These are phyloP conservation scores for Hypoxylon cercidicola DNA, from an alignment of 495 filamentous ascomycete genomes.

Conservation along the genomic window DNA sequence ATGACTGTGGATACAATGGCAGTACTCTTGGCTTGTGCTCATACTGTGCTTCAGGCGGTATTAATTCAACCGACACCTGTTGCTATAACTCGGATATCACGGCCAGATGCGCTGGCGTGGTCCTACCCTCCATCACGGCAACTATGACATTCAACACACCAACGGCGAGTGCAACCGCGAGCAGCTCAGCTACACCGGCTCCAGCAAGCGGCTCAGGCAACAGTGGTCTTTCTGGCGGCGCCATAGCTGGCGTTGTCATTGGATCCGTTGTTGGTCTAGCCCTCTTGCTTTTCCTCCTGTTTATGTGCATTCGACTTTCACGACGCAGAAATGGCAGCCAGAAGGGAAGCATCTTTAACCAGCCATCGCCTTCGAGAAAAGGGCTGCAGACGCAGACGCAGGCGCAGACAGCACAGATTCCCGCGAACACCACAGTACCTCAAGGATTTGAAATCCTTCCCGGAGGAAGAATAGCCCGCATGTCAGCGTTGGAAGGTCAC, in stretches of 20 bases:
- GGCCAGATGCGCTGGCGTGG: slow-evolving; percentile 73
- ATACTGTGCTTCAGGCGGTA: slow-evolving; percentile 82
- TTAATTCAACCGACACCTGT: slow-evolving; percentile 94
- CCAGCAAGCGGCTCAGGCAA: slow-evolving; percentile 38
- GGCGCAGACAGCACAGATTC: slow-evolving; percentile 44
- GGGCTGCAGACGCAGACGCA: slow-evolving; percentile 52
- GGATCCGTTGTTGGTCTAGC: slow-evolving; percentile 78
- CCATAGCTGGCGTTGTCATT: slow-evolving; percentile 90
- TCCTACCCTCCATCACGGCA: slow-evolving; percentile 77
- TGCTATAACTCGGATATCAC: slow-evolving; percentile 84
- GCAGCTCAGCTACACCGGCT: slow-evolving; percentile 55
- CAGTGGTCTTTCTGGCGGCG: slow-evolving; percentile 77
- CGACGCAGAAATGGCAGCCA: slow-evolving; percentile 69
- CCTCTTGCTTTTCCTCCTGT: slow-evolving; percentile 71
- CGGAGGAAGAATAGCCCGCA: slow-evolving; percentile 90
- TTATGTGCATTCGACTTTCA: slow-evolving; percentile 67
- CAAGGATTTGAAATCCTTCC: slow-evolving; percentile 78
- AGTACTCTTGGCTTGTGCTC: slow-evolving; percentile 88
- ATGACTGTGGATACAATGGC: slow-evolving; percentile 85
- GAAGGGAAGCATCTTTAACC: slow-evolving; percentile 79
- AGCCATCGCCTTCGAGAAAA: slow-evolving; percentile 81
- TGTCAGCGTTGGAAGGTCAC: slow-evolving; percentile 89
- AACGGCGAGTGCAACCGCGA: slow-evolving; percentile 55
- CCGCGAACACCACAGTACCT: slow-evolving; percentile 54
- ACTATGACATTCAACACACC: slow-evolving; percentile 73